These are phyloP conservation scores for Colletotrichum graminicola DNA, from an alignment of 2,329 filamentous ascomycete genomes.

Conservation along the genomic window DNA sequence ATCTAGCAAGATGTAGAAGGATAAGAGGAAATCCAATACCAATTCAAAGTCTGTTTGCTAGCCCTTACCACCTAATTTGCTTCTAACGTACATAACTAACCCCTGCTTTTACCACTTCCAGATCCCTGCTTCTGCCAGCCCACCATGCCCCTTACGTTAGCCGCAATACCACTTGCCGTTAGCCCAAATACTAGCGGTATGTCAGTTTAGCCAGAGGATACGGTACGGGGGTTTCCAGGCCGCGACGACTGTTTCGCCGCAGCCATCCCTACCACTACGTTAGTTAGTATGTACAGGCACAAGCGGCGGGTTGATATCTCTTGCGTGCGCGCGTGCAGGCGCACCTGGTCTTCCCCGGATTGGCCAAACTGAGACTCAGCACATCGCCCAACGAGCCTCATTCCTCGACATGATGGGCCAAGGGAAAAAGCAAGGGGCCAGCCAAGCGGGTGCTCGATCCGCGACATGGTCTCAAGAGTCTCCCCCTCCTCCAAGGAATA, in stretches of 20 bases:
- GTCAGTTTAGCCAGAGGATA: too few relatives aligned
- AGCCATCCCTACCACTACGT: slow-evolving; percentile 16
- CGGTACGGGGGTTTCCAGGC: too few relatives aligned
- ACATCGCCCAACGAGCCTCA: slow-evolving; percentile 35
- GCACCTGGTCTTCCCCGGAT: slow-evolving; percentile 39
- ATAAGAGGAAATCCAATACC: too few relatives aligned
- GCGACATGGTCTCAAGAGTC: neutral
- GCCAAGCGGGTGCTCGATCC: neutral
- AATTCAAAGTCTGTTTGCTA: too few relatives aligned
- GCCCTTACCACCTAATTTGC: too few relatives aligned
- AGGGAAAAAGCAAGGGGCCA: slow-evolving; percentile 2
- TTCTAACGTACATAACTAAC: too few relatives aligned
- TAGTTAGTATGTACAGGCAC: slow-evolving; percentile 20
- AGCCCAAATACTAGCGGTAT: too few relatives aligned
- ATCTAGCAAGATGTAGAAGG: too few relatives aligned
- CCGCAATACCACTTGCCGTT: too few relatives aligned
- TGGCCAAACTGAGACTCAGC: slow-evolving; percentile 34
- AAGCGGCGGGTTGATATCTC: slow-evolving; percentile 18
- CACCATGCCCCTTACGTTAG: too few relatives aligned
- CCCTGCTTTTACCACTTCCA: too few relatives aligned
- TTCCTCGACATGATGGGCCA: slow-evolving; percentile 9
- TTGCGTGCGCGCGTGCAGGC: slow-evolving; percentile 25
- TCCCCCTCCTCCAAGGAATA: neutral
- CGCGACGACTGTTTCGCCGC: slow-evolving; percentile 15
- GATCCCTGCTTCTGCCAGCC: too few relatives aligned